Evolutionary conservation across 164 flowering plant species (phyloP).

Genomic region (Vitis rupestris): DNA sequence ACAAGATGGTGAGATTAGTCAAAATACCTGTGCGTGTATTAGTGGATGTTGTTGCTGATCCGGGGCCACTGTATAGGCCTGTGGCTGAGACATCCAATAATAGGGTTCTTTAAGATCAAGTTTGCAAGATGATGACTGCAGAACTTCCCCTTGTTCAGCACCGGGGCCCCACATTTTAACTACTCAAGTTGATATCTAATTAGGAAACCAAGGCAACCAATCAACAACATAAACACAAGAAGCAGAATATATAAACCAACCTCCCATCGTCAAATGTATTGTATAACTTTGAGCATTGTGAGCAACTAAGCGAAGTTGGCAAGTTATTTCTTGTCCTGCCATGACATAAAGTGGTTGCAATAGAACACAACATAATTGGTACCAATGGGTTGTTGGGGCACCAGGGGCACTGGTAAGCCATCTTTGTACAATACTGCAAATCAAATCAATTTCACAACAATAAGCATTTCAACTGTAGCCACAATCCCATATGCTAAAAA

Average conservation of each 20-base stretch:
- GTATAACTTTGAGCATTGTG: conserved; percentile 98
- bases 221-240: conserved; percentile 22
- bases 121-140: too few relatives aligned
- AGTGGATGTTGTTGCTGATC: too few relatives aligned
- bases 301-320: conserved; percentile 81
- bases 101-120: too few relatives aligned
- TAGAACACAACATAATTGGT: conserved; percentile 93
- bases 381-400: conserved; percentile 98
- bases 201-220: conserved; percentile 11
- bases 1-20: too few relatives aligned
- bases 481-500: not conserved
- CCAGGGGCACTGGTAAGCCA: conserved; percentile 98
- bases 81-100: too few relatives aligned
- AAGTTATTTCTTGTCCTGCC: conserved; percentile 98
- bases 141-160: too few relatives aligned
- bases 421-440: conserved; percentile 72
- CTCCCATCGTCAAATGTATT: conserved; percentile 76
- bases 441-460: conserved; percentile 2
- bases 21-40: too few relatives aligned
- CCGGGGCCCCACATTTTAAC: too few relatives aligned
- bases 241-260: conserved; percentile 31
- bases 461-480: conserved; percentile 40
- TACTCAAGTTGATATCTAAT: conserved; percentile 20
- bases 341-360: conserved; percentile 92
- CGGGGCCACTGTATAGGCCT: too few relatives aligned